Conservation (phyloP, 805 yeast species). For the Pichia nanzhaoensis region DNA sequence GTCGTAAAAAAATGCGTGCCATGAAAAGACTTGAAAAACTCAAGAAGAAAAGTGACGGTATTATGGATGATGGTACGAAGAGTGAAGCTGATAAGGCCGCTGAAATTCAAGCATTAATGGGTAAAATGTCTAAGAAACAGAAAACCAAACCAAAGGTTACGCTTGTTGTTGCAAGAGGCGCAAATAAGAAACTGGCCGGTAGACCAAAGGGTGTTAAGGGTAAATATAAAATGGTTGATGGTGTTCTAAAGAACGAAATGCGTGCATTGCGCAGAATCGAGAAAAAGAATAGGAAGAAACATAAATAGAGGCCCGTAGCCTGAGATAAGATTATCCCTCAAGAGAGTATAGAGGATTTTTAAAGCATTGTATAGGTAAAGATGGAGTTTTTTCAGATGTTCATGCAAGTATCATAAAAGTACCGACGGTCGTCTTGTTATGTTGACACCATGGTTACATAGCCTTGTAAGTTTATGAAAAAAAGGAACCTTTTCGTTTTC, state of each 20-base stretch:
- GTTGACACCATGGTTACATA: too few relatives aligned
- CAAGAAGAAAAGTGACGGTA: conserved; percentile 86
- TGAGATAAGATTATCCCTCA: too few relatives aligned
- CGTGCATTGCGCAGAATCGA: conserved; percentile 86
- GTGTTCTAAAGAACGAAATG: conserved; percentile 94
- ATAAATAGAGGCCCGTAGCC: too few relatives aligned
- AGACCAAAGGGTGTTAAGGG: conserved; percentile 97
- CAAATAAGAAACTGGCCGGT: conserved; percentile 80
- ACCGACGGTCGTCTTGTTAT: too few relatives aligned
- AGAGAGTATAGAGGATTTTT: too few relatives aligned
- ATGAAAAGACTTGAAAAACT: conserved; percentile 77
- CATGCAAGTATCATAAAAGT: too few relatives aligned
- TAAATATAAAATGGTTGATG: conserved; percentile 98
- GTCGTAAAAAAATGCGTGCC: conserved; percentile 93
- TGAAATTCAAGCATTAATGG: conserved; percentile 82
- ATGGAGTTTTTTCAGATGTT: too few relatives aligned
- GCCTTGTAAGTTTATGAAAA: too few relatives aligned
- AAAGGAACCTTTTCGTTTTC: too few relatives aligned
- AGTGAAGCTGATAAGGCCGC: conserved; percentile 93
- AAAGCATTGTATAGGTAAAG: too few relatives aligned
- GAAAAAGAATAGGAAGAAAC: conserved; percentile 66
- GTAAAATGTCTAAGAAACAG: conserved; percentile 66
- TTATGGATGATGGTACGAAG: conserved; percentile 80
- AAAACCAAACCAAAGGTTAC: conserved; percentile 73
- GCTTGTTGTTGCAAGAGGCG: conserved; percentile 81